These are phyloP conservation scores for Stevia rebaudiana DNA, from an alignment of 140 eudicot species.

Conservation along the genomic window DNA sequence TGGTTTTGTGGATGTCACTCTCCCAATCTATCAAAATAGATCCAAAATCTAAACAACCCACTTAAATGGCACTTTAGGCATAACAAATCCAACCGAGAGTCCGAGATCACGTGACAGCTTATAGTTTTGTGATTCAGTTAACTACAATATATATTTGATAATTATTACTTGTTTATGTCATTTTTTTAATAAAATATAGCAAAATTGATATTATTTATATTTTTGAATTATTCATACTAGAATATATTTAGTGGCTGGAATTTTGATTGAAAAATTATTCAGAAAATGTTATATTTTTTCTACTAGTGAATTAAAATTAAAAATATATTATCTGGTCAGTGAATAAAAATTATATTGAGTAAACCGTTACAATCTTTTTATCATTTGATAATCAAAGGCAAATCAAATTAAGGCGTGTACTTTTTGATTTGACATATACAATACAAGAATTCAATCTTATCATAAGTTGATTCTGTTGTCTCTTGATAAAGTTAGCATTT, in stretches of 20 bases:
- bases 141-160: not conserved
- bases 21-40: slow-evolving; percentile 24
- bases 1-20: slow-evolving; percentile 22
- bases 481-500: not conserved
- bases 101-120: not conserved
- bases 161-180: not conserved
- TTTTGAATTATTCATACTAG: no score
- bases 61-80: slow-evolving; percentile 22
- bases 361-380: not conserved
- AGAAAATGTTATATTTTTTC: not conserved
- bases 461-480: not conserved
- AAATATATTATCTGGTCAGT: no score
- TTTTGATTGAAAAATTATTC: not conserved
- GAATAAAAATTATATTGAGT: not conserved
- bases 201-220: not conserved
- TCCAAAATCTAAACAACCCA: slow-evolving; percentile 31
- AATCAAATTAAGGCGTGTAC: no score
- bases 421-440: not conserved
- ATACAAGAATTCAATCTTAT: not conserved
- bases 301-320: not conserved
- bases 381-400: not conserved
- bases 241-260: no score
- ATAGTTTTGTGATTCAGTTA: not conserved
- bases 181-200: not conserved
- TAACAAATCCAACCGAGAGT: not conserved